Base-by-base conservation (phyloP, 495 filamentous ascomycete genomes). In the Halenospora varia region DNA sequence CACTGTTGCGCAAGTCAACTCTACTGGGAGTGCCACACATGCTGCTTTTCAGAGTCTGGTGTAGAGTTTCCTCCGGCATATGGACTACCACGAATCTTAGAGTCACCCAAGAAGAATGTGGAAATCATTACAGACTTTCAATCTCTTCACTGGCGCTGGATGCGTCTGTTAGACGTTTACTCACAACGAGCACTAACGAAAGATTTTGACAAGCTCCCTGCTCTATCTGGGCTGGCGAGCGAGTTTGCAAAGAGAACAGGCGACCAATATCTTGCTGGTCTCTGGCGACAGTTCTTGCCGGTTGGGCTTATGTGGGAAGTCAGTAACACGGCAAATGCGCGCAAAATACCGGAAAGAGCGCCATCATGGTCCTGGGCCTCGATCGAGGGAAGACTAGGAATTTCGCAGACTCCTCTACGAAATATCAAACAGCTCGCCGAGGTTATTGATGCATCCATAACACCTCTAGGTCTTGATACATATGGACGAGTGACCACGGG, bases 211-310 rank as follows among this genome's bases (percentile, higher is more conserved):
- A 52, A 56, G 10, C 53, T 65, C 11, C 61, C 64, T 20, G 64
- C 64, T 10, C 51, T 67, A 8, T 60, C 64, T 26, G 64, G 62
- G 19, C 53, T 67, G 11, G 64, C 64, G 1, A 48, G 50, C 18
- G 51, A 54, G 26, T 62, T 65, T 35, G 29, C 53, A 35, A 49
- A 50, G 13, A 17, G 29, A n/a, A 49, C 29, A 19, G 48, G 42
- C 46, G 55, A 62, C n/a, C 53, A 53, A 0, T 67, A 67, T 35
- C 53, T 59, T 8, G 63, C 64, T 18, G 64, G 64, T 1, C 39
- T 62, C 9, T 67, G 62, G 64, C 49, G 44, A 19, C 26, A 35
- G 9, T 40, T 26, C 8, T n/a, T 50, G 10, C 45, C 26, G 1
- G 26, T 18, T 35, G 9, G 29, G 2, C 26, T 57, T 3, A 3